phyloP scores from a whole-genome alignment of 176 grass and related monocot genomes.

The Otatea glauca region DNA sequence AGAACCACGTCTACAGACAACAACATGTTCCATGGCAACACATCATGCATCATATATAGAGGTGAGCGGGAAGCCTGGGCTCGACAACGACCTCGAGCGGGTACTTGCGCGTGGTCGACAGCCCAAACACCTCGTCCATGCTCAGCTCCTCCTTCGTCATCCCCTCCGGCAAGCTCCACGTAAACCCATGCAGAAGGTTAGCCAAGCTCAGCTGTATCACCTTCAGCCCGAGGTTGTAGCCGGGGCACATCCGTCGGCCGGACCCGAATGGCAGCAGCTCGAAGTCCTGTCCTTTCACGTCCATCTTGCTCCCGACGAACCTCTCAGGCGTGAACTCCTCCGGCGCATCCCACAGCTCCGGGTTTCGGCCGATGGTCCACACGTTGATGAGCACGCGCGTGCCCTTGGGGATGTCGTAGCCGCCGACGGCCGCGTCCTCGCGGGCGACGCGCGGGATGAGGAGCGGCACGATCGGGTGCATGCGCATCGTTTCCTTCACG shows the following conservation, averaged over 20 bases:
- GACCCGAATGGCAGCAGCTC: neutral
- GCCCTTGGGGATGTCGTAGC: constrained; percentile 52
- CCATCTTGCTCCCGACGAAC: constrained; percentile 46
- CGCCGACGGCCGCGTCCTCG: constrained; percentile 46
- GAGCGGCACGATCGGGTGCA: constrained; percentile 61
- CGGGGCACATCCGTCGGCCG: too few species aligned
- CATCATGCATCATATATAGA: neutral
- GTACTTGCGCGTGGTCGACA: neutral
- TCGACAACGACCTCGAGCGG: neutral
- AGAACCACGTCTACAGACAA: too few species aligned
- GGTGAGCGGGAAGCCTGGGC: neutral
- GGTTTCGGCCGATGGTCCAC: constrained; percentile 63
- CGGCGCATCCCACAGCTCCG: constrained; percentile 51
- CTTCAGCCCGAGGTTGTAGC: too few species aligned
- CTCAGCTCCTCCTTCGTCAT: too few species aligned
- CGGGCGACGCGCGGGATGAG: constrained; percentile 45
- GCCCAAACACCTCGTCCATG: too few species aligned
- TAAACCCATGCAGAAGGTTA: too few species aligned
- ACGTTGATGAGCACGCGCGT: constrained; percentile 52
- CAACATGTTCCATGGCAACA: neutral
- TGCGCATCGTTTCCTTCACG: constrained; percentile 67
- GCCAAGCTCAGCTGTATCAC: too few species aligned
- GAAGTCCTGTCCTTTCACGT: constrained; percentile 49
- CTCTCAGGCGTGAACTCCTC: constrained; percentile 52
- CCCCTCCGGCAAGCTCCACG: too few species aligned